Conservation (phyloP, 2,329 filamentous ascomycete species). For the Massarina eburnea region DNA sequence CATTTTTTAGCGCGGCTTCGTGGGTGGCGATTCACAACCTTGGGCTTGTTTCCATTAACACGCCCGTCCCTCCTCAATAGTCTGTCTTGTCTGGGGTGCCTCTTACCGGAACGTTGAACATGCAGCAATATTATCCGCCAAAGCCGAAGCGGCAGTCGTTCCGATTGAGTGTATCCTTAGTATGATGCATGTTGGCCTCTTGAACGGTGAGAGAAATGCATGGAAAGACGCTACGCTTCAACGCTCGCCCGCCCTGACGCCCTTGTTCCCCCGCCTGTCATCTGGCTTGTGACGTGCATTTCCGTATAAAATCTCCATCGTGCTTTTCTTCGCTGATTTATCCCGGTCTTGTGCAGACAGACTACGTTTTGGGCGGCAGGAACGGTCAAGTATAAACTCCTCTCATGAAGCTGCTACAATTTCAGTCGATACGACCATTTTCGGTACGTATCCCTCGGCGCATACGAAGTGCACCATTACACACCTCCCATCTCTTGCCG, state of each 20-base stretch:
- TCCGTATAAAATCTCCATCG: background rate
- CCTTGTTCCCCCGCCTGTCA: background rate
- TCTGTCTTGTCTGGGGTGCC: background rate
- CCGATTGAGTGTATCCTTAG: too few relatives aligned
- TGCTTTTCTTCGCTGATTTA: background rate
- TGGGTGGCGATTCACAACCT: background rate
- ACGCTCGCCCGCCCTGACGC: background rate
- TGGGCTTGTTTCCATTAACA: background rate
- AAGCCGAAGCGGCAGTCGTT: constrained; percentile 12
- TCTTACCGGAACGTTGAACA: background rate
- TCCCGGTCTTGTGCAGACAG: background rate
- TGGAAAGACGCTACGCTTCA: background rate
- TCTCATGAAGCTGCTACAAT: too few relatives aligned
- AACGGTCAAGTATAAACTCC: too few relatives aligned
- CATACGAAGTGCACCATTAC: too few relatives aligned
- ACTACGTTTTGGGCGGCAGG: too few relatives aligned
- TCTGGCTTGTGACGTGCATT: background rate
- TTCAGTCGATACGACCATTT: too few relatives aligned
- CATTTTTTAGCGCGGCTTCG: background rate
- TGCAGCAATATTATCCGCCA: constrained; percentile 6
- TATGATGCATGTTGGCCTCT: too few relatives aligned
- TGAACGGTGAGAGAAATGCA: constrained; percentile 1
- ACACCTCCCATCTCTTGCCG: too few relatives aligned
- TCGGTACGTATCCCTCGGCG: too few relatives aligned
- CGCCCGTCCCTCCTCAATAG: background rate